phyloP scores from a whole-genome alignment of 768 basidiomycete genomes.

The Phaeotremella skinneri region DNA sequence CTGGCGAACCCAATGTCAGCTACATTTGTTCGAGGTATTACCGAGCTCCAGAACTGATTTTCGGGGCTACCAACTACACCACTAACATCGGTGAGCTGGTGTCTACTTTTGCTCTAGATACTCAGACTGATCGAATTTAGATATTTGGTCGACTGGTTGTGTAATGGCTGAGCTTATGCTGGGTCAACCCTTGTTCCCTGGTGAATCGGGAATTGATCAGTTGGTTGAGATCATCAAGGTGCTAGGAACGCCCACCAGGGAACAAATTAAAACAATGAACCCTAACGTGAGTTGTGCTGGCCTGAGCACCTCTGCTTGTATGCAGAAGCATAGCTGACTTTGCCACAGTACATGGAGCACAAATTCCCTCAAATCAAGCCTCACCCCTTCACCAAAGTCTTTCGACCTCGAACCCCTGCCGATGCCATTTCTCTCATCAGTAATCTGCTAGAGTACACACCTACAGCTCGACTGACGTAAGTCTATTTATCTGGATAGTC shows the following conservation, averaged over 20 bases:
- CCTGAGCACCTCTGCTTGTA: not conserved
- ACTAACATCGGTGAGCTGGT: constrained; percentile 85
- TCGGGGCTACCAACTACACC: constrained; percentile 99
- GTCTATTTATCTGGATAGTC: constrained; percentile 4
- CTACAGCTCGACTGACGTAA: constrained; percentile 75
- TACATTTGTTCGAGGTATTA: constrained; percentile 99
- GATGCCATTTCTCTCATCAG: constrained; percentile 96
- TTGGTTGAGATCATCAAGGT: constrained; percentile 99
- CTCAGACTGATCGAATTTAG: constrained; percentile 53
- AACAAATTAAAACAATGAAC: constrained; percentile 99
- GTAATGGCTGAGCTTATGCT: constrained; percentile 99
- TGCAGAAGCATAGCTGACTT: constrained; percentile 1
- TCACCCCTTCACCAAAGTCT: constrained; percentile 99
- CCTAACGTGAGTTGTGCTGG: constrained; percentile 63
- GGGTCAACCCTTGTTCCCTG: constrained; percentile 97
- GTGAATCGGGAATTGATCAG: constrained; percentile 94
- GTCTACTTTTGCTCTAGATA: not conserved
- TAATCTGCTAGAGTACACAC: constrained; percentile 96
- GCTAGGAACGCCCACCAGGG: constrained; percentile 92
- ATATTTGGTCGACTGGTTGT: constrained; percentile 99
- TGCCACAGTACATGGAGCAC: constrained; percentile 89
- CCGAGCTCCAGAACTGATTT: constrained; percentile 97
- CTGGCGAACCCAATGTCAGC: constrained; percentile 97
- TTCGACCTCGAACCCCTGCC: constrained; percentile 91
- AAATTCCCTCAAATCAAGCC: constrained; percentile 99